Evolutionary conservation across 306 rosid genomes (phyloP), one percentile per base, ranked within the genome.

Genomic region (Canavalia gladiata): DNA sequence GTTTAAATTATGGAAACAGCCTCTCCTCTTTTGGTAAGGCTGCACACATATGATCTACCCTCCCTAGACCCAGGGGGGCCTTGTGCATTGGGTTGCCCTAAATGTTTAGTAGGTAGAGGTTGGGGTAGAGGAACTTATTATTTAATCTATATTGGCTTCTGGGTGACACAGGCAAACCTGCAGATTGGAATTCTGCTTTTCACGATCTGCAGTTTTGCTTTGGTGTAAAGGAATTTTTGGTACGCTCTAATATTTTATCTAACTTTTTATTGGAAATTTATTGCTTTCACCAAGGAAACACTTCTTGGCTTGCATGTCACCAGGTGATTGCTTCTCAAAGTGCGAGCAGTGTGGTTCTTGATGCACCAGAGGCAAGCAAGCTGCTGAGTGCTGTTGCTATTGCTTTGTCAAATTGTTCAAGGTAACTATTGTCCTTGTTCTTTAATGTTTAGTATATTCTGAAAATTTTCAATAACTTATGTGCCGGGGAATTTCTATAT

Each of bases 341-440:
- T 84, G 94, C 88, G 18, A 93, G 92, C 52, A 92, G 97, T 2
- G 94, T 90, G 81, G 85, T 90, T 84, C 93, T 91, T 60, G 97
- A 91, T 79, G 89, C 92, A 1, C 94, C 97, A 0, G 94, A 91
- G 87, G 91, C 97, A 78, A 91, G 94, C 89, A 93, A 93, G 87
- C 92, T 93, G 31, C 85, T 93, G 85, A 93, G 97, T 85, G 97
- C 97, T n/a, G 90, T 93, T 74, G 97, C 97, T 75, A 91, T 93
- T 91, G 97, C 97, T 72, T 78, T 91, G 88, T 88, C 97, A 82
- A 91, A 93, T 83, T 91, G 97, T 86, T 93, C 97, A 62, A 88
- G 97, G 97, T 91, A 80, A 76, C 51, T 30, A 49, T 13, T 78
- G 46, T 77, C 64, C 79, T 62, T 60, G 43, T 71, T 70, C 7